Conservation (phyloP, 306 rosid species). For the Lablab purpureus region DNA sequence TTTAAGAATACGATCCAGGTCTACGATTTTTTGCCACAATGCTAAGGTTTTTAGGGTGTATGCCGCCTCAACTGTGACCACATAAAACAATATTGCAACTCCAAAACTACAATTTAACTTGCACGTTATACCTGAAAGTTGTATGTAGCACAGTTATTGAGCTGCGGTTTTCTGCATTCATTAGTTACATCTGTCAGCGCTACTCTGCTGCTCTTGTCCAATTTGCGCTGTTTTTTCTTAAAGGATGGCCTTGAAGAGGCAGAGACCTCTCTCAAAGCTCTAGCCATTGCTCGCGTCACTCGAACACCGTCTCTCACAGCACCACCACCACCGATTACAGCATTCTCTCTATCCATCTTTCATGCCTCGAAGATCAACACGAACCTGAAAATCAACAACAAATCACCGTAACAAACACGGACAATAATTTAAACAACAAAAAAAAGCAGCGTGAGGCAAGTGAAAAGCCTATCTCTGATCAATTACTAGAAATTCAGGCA, state of each 20-base stretch:
- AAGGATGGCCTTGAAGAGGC: slow-evolving; percentile 50
- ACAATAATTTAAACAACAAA: not conserved
- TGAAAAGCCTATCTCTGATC: no score
- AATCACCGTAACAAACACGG: slow-evolving; percentile 36
- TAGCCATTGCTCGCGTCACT: slow-evolving; percentile 82
- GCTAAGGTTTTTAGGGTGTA: not conserved
- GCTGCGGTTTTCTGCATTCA: slow-evolving; percentile 37
- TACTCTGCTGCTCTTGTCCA: slow-evolving; percentile 57
- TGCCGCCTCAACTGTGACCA: not conserved
- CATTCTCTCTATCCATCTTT: slow-evolving; percentile 68
- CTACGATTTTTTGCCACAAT: not conserved
- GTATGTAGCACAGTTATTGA: slow-evolving; percentile 34
- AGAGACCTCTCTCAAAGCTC: slow-evolving; percentile 55
- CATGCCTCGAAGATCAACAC: slow-evolving; percentile 52
- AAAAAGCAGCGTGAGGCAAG: no score
- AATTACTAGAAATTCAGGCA: no score
- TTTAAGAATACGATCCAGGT: not conserved
- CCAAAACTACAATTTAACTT: not conserved
- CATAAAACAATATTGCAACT: not conserved
- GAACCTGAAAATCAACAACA: slow-evolving; percentile 25
- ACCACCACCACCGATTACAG: slow-evolving; percentile 23
- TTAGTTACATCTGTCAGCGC: slow-evolving; percentile 73
- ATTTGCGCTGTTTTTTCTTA: slow-evolving; percentile 52
- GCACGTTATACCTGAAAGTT: slow-evolving; percentile 57
- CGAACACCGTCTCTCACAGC: slow-evolving; percentile 38